Base-by-base conservation (phyloP, 345 rosid species). In the Boechera retrofracta region DNA sequence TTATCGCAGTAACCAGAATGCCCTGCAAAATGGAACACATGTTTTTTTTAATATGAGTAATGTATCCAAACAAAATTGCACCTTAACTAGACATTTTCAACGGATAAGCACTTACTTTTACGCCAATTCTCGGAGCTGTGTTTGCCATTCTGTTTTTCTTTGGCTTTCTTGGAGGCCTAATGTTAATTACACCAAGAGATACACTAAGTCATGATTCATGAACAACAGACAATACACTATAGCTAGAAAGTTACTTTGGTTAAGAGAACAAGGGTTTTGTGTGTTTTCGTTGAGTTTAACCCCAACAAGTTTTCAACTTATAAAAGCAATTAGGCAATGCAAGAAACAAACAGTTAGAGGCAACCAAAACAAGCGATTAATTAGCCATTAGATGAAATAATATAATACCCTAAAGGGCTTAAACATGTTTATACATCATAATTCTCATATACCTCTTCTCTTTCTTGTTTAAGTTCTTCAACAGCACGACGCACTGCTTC, bases 1-100 rank as follows among this genome's bases (percentile, higher is more conserved):
- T 78, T 86, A 42, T 87, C 88, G 67, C 68, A 82, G 75, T 85
- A 83, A 73, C 83, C 75, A 42, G 77, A 84, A 13, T 77, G 81
- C 67, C 81, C 94, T 86, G 75, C 68, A 78, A 48, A 85, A 70
- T 41, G 57, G 7, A 45, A 55, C 28, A 53, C 38, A 32, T 47
- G n/a, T 8, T 63, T 6, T 39, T 45, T 24, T n/a, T 41, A 38
- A 41, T 21, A 44, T 6, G 42, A 73, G 44, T 26, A 39, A 12
- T 51, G 32, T 51, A 63, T 39, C 15, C 1, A 52, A 28, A 9
- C 5, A 45, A 21, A 55, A 4, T 4, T 6, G 41, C 53, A 72
- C 41, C 13, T 48, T 72, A 29, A 29, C 16, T 51, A 31, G 60
- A 61, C 63, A 58, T 32, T 58, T 51, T 39, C 29, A 49, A 72